phyloP scores from a whole-genome alignment of 2,329 filamentous ascomycete genomes.

The Fusarium verrucosum region DNA sequence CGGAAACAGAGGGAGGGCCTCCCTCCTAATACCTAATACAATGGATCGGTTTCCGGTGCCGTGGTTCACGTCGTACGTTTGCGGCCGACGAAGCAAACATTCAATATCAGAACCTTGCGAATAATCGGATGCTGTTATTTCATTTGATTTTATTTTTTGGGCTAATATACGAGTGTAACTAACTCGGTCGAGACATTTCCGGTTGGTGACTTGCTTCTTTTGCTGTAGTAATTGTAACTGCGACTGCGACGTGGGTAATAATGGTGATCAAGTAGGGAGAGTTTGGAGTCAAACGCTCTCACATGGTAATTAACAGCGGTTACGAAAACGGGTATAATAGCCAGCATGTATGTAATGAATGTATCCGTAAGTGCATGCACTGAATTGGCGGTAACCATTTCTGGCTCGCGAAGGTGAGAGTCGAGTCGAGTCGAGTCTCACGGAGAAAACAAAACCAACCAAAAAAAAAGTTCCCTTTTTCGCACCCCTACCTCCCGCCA shows the following conservation, averaged over 20 bases:
- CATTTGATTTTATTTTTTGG: too few relatives aligned
- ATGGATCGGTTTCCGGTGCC: constrained; percentile 20
- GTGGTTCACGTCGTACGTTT: constrained; percentile 8
- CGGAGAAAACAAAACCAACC: neutral
- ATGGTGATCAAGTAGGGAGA: too few relatives aligned
- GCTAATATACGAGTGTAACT: too few relatives aligned
- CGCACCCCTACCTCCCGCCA: constrained; percentile 7
- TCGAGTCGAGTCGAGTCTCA: neutral
- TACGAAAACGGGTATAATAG: neutral
- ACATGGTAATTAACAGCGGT: neutral
- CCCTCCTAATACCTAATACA: neutral
- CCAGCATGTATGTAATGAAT: constrained; percentile 8
- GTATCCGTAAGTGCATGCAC: constrained; percentile 9
- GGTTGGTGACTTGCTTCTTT: neutral
- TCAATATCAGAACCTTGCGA: too few relatives aligned
- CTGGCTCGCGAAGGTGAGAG: constrained; percentile 10
- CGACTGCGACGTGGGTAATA: too few relatives aligned
- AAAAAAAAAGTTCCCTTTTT: neutral
- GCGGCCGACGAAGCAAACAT: neutral
- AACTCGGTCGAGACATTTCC: neutral
- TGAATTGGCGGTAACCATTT: constrained; percentile 3
- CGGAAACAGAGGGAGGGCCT: neutral
- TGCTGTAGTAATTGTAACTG: too few relatives aligned
- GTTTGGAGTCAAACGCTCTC: neutral
- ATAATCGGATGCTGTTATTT: neutral